Evolutionary conservation across 2,329 filamentous ascomycete species (phyloP), one percentile per base, ranked within the genome.

Genomic region (Sporothrix schenckii): DNA sequence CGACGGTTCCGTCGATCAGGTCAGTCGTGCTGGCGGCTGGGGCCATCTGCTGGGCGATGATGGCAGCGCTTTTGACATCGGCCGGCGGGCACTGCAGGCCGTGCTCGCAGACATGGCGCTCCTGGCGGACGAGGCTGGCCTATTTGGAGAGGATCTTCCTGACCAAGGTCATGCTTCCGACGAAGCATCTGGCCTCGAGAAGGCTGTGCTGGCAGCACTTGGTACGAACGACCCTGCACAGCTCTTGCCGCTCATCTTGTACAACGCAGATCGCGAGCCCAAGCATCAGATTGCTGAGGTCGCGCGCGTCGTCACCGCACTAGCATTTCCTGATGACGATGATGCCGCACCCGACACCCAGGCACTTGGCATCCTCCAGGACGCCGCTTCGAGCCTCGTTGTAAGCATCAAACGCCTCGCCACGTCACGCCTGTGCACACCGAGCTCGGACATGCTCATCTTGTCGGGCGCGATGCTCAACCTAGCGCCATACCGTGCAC

Each of bases 281-380:
- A 72, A 72, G 58, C 54, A 67, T 53, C 61, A 68, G 50, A 70
- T 72, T 11, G 70, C 70, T 27, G 61, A 68, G 47, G 27, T 70
- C 3, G 65, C 70, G 9, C 61, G 68, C 2, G 39, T 70, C 49
- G 70, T 70, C 27, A 72, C 70, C 1, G 63, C 47, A 4, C 39
- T 72, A 14, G 70, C 70, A 21, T 66, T 66, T 30, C 68, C 68
- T 1, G 66, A 66, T 4, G 9, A 21, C 10, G 19, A 4, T 30
- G 61, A 24, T 16, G 19, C 24, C n/a, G 24, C 47, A 1, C 30
- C 67, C 1, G 63, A 70, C 14, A 10, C 4, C 2, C 61, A 19
- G 16, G 70, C 70, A 0, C 39, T 56, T 10, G 19, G 34, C 1
- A 70, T 70, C 14, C 50, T 72, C 7, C 14, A 50, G 4, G 49